phyloP scores from a whole-genome alignment of 257 asterid genomes.

The Ilex aquifolium region DNA sequence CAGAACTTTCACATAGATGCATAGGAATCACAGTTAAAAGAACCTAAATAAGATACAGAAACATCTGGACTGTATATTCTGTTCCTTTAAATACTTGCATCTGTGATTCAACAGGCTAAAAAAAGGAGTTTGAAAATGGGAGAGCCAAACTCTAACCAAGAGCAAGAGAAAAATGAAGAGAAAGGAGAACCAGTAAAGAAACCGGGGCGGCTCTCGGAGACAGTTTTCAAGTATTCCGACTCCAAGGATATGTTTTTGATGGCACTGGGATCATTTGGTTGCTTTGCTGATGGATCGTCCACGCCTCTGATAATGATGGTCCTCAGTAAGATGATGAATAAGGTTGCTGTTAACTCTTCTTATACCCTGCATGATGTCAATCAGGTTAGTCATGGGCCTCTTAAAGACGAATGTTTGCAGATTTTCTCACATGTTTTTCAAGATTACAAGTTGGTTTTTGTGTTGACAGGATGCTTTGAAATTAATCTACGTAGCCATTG shows the following conservation, averaged over 20 bases:
- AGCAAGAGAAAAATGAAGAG: background rate
- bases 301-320: background rate
- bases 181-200: background rate
- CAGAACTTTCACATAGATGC: too few species aligned
- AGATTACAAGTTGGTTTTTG: background rate
- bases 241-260: background rate
- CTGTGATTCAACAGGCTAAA: too few species aligned
- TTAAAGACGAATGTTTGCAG: too few species aligned
- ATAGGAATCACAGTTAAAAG: too few species aligned
- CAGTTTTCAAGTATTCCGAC: background rate
- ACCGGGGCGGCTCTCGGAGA: background rate
- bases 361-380: background rate
- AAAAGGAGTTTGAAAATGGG: too few species aligned
- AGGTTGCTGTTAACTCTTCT: background rate
- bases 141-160: background rate
- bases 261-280: slow-evolving; percentile 2
- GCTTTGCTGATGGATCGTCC: background rate
- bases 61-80: too few species aligned
- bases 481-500: background rate
- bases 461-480: background rate
- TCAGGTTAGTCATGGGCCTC: background rate
- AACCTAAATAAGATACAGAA: too few species aligned
- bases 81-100: too few species aligned
- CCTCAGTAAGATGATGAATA: background rate
- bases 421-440: too few species aligned